Evolutionary conservation across 129 eudicot genomes (phyloP).

Genomic region (Pittosporum tobira): DNA sequence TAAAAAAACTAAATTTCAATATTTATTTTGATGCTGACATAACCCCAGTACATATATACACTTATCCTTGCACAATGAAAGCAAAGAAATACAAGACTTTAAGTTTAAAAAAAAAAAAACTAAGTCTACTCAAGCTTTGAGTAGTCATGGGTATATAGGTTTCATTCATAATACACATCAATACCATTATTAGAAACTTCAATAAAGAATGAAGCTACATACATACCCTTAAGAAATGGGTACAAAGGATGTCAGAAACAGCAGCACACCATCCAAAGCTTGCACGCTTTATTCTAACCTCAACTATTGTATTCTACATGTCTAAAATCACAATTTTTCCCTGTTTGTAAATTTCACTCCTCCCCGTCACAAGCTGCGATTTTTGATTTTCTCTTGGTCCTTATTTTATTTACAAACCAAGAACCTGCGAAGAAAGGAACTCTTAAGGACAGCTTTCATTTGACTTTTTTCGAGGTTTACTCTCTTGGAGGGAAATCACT

Average conservation of each 20-base stretch:
- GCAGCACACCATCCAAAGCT: neutral
- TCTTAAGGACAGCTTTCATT: slow-evolving; percentile 15
- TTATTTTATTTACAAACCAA: neutral
- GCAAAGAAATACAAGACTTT: too few species aligned
- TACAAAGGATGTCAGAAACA: neutral
- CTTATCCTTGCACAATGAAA: too few species aligned
- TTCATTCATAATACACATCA: slow-evolving; percentile 1
- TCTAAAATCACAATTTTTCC: neutral
- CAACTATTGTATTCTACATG: slow-evolving; percentile 5
- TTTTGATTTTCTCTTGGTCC: too few species aligned
- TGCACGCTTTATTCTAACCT: neutral
- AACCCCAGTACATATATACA: too few species aligned
- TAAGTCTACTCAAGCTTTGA: too few species aligned
- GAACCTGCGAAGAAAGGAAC: neutral
- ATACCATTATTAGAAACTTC: neutral
- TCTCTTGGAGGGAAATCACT: slow-evolving; percentile 75
- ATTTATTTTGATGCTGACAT: too few species aligned
- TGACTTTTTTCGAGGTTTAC: slow-evolving; percentile 25
- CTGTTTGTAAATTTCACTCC: neutral
- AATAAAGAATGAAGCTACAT: neutral
- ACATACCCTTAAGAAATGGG: neutral
- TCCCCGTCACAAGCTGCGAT: neutral
- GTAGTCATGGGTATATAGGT: neutral
- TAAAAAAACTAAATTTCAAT: too few species aligned
- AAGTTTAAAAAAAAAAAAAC: too few species aligned